Evolutionary conservation across 2,329 filamentous ascomycete genomes (phyloP), one percentile per base, ranked within the genome.

Genomic region (Myriangium duriaei): DNA sequence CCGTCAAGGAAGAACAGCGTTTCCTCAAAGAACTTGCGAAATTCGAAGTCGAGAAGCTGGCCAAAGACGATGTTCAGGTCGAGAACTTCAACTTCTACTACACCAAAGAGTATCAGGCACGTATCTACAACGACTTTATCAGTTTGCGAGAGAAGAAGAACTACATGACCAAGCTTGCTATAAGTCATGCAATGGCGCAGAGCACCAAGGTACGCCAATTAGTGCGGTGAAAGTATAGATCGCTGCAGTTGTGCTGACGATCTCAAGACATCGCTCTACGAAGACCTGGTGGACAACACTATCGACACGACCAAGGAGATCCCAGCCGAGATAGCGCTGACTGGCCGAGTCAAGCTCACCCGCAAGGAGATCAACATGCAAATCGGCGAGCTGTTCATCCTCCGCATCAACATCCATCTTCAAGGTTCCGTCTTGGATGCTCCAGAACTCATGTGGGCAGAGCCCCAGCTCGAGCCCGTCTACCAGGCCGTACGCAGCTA

Each of bases 21-120:
- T 94, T 98, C 54, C 66, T 98, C 11, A 91, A 91, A 50, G 88
- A 98, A 51, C 81, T 98, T 44, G 76, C 84, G 40, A 94, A 91
- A 54, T 98, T 96, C 50, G 91, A 95, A 59, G 73, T 77, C 29
- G 88, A 94, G 55, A 94, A 94, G 58, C 71, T 96, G 34, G 77
- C 77, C 16, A 74, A 80, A 9, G 87, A 93, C 53, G 85, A 94
- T 49, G 79, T 94, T 18, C 88, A 98, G 63, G 84, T 86, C 32
- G 91, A 98, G 60, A 85, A 88, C 53, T 98, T 98, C 70, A 98
- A 98, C 59, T 98, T 96, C 60, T 98, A 98, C 67, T 96, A 98
- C 64, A 96, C 91, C 3, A 75, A 82, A 51, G 88, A 96, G 56
- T 98, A 98, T 58, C 92, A 98, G 62, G 85, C 91, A 14, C 80